phyloP scores from a whole-genome alignment of 2,329 filamentous ascomycete genomes.

The Ceratocystis smalleyi region DNA sequence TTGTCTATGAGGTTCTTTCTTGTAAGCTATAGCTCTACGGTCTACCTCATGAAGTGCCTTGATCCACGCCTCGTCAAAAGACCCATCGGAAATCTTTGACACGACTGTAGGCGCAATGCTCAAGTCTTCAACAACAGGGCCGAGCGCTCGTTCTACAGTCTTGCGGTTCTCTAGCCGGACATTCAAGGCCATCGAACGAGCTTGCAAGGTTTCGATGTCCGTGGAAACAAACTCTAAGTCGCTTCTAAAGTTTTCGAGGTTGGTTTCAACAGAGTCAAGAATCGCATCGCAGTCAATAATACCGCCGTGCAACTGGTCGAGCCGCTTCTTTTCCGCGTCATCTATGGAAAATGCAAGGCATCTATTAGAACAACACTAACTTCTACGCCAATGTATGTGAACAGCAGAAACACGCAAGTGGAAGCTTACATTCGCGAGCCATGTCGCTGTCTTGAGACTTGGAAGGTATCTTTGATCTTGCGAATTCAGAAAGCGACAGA shows the following conservation, averaged over 20 bases:
- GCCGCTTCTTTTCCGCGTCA: conserved; percentile 66
- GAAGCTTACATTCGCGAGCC: conserved; percentile 11
- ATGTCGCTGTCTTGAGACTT: neutral
- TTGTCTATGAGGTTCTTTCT: conserved; percentile 47
- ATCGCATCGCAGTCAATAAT: conserved; percentile 87
- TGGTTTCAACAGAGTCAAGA: conserved; percentile 79
- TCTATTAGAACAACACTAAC: neutral
- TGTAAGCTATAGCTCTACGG: conserved; percentile 55
- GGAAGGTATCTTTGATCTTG: conserved; percentile 23
- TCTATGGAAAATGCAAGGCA: conserved; percentile 30
- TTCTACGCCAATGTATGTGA: neutral
- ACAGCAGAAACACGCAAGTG: neutral
- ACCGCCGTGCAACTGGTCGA: conserved; percentile 78
- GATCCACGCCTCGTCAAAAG: conserved; percentile 80
- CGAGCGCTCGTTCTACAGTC: conserved; percentile 73
- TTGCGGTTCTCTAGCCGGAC: conserved; percentile 77
- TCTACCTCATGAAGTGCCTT: conserved; percentile 72
- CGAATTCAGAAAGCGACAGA: conserved; percentile 60
- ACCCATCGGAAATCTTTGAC: conserved; percentile 69
- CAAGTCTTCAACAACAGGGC: conserved; percentile 80
- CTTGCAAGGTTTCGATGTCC: conserved; percentile 87
- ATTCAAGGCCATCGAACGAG: conserved; percentile 68
- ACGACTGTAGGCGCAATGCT: conserved; percentile 75
- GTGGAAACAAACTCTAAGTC: conserved; percentile 84
- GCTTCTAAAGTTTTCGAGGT: conserved; percentile 81